phyloP scores from a whole-genome alignment of 176 grass and related monocot species.

The Ananas comosus region DNA sequence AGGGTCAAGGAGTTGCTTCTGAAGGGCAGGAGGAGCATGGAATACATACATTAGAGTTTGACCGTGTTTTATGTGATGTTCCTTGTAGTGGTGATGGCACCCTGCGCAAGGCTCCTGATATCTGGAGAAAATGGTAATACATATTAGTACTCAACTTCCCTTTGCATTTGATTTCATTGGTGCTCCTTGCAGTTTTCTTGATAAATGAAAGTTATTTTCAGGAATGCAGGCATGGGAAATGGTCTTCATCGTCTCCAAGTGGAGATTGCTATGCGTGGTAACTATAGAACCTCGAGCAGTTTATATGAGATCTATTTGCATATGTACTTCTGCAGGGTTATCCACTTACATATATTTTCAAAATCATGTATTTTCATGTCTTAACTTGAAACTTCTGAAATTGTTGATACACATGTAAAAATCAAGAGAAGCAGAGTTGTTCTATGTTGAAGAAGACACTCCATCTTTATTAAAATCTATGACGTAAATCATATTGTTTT shows the following conservation, averaged over 20 bases:
- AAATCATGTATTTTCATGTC: slow-evolving; percentile 2
- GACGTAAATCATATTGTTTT: not conserved
- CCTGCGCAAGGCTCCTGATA: slow-evolving; percentile 92
- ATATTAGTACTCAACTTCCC: not conserved
- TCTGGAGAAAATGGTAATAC: slow-evolving; percentile 94
- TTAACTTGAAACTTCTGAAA: slow-evolving; percentile 4
- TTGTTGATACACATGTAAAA: too few relatives aligned
- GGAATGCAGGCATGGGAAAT: slow-evolving; percentile 94
- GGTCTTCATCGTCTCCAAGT: slow-evolving; percentile 93
- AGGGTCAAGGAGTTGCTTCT: slow-evolving; percentile 27
- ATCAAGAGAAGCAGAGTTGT: too few relatives aligned
- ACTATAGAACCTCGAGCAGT: slow-evolving; percentile 9
- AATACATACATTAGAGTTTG: slow-evolving; percentile 58
- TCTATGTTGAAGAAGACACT: too few relatives aligned
- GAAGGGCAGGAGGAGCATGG: slow-evolving; percentile 21
- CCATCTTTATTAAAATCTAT: not conserved
- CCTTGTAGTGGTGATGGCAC: slow-evolving; percentile 99
- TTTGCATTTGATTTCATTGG: not conserved
- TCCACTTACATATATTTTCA: too few relatives aligned
- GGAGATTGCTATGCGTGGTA: slow-evolving; percentile 94
- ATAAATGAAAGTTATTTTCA: slow-evolving; percentile 27
- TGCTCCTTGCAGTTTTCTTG: slow-evolving; percentile 19
- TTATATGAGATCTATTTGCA: too few relatives aligned
- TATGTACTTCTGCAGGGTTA: too few relatives aligned
- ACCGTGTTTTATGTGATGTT: slow-evolving; percentile 89